Base-by-base conservation (phyloP, 169 alveolate genomes). In the Plasmodium sp. region DNA sequence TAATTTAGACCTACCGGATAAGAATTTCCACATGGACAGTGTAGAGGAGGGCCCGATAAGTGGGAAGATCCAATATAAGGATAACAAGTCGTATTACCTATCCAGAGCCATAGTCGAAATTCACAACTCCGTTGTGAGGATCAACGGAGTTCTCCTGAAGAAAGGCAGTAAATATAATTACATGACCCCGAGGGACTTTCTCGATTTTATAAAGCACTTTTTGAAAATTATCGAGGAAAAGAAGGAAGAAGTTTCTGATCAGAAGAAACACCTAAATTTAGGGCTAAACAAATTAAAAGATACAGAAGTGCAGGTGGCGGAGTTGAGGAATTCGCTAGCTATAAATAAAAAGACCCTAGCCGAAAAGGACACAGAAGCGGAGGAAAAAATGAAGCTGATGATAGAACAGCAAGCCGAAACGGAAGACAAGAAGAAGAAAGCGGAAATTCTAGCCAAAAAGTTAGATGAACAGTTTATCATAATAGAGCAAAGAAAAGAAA, bases 201-300 rank as follows among this genome's bases (percentile, higher is more conserved):
- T 99, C 75, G 99, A 99, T 92, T 99, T 99, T 96, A 97, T 99
- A 79, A 99, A 97, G 93, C 99, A 98, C 95, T 98, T 99, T 93
- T 97, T 97, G 39, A 98, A 98, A 54, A 96, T 98, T 88, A 97
- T 97, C 75, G 96, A 94, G 9, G 99, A 98, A 85, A 98, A 99
- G 96, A 97, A 96, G 83, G 99, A 98, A 27, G 98, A 98, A 82
- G 96, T 98, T 45, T 96, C 98, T 83, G 99, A 98, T 93, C 99
- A 99, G 92, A 98, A 98, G 93, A 96, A 72, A 81, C 99, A 99
- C 92, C 96, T 99, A 48, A 98, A 98, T 84, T 98, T 98, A 39
- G 99, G 99, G 85, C 96, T 99, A 5, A 99, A 99, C 74, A 99
- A 99, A 84, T 97, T 99, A 33, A 96, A 97, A 54, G 98, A 98